These are phyloP conservation scores for Trichoderma asperellum DNA, from an alignment of 2,329 filamentous ascomycete species.

Conservation along the genomic window DNA sequence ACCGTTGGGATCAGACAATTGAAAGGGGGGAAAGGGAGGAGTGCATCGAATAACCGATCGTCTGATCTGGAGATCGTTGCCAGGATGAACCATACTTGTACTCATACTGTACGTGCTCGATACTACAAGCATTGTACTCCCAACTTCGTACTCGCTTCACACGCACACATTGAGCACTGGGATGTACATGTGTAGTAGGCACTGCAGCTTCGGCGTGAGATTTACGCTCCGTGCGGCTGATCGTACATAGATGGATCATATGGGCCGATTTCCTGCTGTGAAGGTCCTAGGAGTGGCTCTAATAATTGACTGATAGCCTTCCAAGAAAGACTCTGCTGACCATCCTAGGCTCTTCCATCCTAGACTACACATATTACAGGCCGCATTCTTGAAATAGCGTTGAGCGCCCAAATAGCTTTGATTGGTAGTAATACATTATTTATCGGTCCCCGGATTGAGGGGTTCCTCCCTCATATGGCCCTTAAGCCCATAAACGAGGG, in stretches of 20 bases:
- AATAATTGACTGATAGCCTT: neutral
- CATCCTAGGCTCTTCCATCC: neutral
- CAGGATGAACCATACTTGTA: neutral
- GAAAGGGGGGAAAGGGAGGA: slow-evolving; percentile 15
- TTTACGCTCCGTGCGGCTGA: slow-evolving; percentile 23
- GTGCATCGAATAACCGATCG: slow-evolving; percentile 11
- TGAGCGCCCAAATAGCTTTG: neutral
- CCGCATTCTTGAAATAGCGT: slow-evolving; percentile 6
- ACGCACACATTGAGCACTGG: neutral
- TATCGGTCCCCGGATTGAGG: neutral
- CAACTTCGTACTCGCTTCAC: neutral
- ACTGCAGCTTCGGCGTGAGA: slow-evolving; percentile 18
- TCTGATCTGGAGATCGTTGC: slow-evolving; percentile 29
- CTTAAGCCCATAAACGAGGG: neutral
- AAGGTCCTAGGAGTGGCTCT: slow-evolving; percentile 14
- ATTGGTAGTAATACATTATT: neutral
- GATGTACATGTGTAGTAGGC: no score
- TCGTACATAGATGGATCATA: slow-evolving; percentile 28
- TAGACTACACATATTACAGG: slow-evolving; percentile 8
- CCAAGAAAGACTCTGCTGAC: slow-evolving; percentile 20
- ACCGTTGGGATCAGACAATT: neutral
- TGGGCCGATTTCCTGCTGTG: slow-evolving; percentile 28
- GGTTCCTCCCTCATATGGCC: neutral
- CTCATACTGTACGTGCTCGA: neutral
- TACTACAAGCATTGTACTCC: neutral